Conservation (phyloP, 2,329 filamentous ascomycete species). For the Stachybotrys echinatus region DNA sequence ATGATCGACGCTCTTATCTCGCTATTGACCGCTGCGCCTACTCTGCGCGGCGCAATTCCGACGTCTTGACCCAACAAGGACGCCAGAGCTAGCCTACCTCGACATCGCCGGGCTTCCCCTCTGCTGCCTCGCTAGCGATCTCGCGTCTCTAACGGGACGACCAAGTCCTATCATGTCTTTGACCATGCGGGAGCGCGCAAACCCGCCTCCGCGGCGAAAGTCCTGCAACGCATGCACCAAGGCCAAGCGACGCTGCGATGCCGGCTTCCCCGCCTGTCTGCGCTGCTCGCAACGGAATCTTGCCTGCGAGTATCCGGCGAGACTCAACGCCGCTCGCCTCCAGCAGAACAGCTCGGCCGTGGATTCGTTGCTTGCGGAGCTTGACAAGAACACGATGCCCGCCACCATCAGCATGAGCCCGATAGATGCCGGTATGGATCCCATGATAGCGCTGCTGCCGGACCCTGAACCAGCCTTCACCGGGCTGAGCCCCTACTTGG, state of each 20-base stretch:
- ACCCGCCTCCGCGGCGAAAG: conserved; percentile 46
- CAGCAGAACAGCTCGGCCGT: background rate
- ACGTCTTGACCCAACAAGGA: background rate
- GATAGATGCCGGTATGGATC: background rate
- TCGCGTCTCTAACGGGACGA: no score
- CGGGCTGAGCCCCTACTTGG: conserved; percentile 6
- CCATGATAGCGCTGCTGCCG: background rate
- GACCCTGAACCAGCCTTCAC: conserved; percentile 9
- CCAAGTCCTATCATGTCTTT: conserved; percentile 23
- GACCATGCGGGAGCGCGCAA: conserved; percentile 29
- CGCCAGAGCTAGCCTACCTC: background rate
- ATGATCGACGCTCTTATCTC: no score
- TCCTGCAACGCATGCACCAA: conserved; percentile 52
- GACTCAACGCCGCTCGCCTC: background rate
- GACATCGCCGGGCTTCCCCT: no score
- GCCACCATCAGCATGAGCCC: background rate
- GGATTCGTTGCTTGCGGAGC: background rate
- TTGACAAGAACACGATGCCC: background rate
- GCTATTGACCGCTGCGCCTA: no score
- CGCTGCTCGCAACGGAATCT: conserved; percentile 45
- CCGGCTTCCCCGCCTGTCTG: conserved; percentile 43
- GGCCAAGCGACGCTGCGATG: conserved; percentile 52
- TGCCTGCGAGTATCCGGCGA: conserved; percentile 38
- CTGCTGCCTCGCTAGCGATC: no score
- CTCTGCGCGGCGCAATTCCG: background rate